Conservation (phyloP, 1,284 basidiomycete genomes). For the Coniophora puteana region DNA sequence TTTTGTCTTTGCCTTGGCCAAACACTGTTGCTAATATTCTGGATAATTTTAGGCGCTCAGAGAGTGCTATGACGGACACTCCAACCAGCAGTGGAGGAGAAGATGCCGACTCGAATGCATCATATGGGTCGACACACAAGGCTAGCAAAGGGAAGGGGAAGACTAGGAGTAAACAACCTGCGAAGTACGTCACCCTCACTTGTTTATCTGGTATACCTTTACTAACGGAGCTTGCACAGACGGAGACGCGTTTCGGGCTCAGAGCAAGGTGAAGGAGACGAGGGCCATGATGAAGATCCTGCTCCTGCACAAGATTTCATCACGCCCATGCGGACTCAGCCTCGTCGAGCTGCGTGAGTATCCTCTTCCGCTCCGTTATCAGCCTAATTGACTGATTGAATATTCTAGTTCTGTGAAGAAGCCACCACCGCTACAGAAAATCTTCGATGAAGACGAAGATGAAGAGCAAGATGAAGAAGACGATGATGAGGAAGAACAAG, state of each 20-base stretch:
- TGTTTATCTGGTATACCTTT: neutral
- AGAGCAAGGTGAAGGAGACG: slow-evolving; percentile 36
- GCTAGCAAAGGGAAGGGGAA: slow-evolving; percentile 30
- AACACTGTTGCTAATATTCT: slow-evolving; percentile 2
- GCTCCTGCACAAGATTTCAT: slow-evolving; percentile 31
- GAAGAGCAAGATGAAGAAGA: slow-evolving; percentile 25
- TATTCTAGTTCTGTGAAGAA: slow-evolving; percentile 33
- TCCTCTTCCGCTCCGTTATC: neutral
- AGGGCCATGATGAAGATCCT: slow-evolving; percentile 22
- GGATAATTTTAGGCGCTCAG: slow-evolving; percentile 37
- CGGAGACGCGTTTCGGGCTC: slow-evolving; percentile 43
- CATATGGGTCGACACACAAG: slow-evolving; percentile 23
- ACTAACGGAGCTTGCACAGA: slow-evolving; percentile 20
- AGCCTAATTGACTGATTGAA: neutral
- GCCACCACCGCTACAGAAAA: slow-evolving; percentile 18
- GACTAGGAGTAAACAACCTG: slow-evolving; percentile 10
- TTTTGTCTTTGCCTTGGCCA: neutral
- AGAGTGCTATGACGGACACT: slow-evolving; percentile 36
- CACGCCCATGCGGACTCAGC: slow-evolving; percentile 36
- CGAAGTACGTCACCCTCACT: slow-evolving; percentile 31
- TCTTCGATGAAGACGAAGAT: slow-evolving; percentile 36
- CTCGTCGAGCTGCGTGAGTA: slow-evolving; percentile 42
- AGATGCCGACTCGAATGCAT: slow-evolving; percentile 19
- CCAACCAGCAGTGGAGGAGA: slow-evolving; percentile 31
- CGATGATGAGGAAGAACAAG: slow-evolving; percentile 13